A percentile compares a stretch with the other conserved stretches of the same genome.
phyloP scores from a whole-genome alignment of 495 filamentous ascomycete genomes.

The Neurospora cerealis region DNA sequence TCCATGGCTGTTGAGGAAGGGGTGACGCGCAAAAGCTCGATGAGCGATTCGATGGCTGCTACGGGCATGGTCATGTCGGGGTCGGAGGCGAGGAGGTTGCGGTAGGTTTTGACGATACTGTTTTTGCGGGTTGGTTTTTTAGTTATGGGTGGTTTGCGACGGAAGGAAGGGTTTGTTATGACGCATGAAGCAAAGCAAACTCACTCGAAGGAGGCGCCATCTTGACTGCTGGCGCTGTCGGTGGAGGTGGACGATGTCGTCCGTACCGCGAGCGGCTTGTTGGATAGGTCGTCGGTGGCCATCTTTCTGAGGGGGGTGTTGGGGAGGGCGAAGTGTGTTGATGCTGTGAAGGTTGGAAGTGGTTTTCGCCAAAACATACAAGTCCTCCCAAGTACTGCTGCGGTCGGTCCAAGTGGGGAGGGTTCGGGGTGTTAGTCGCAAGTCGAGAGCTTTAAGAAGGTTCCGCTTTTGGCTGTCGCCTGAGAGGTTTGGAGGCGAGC shows the following conservation, averaged over 20 bases:
- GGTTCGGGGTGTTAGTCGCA: neutral
- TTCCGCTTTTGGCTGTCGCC: neutral
- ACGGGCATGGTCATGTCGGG: constrained; percentile 89
- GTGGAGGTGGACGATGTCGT: neutral
- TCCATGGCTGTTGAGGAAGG: constrained; percentile 91
- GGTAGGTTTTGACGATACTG: constrained; percentile 47
- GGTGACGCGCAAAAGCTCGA: constrained; percentile 66
- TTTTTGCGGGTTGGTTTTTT: neutral
- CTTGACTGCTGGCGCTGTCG: constrained; percentile 1
- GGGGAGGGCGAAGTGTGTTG: constrained; percentile 2
- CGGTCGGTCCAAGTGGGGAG: neutral
- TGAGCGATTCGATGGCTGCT: constrained; percentile 88
- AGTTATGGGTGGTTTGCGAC: neutral
- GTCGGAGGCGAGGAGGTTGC: constrained; percentile 47
- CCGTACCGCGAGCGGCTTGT: neutral
- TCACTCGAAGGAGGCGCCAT: constrained; percentile 20
- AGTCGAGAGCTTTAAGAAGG: neutral
- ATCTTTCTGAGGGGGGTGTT: constrained; percentile 2
- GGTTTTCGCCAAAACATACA: constrained; percentile 16
- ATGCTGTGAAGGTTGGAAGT: constrained; percentile 14
- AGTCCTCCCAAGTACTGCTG: neutral
- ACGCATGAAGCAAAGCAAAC: neutral
- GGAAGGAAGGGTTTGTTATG: no score
- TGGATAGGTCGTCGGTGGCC: constrained; percentile 8
- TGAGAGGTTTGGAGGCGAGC: neutral